Base-by-base conservation (phyloP, 495 filamentous ascomycete genomes). In the Hypoxylon lienhwacheense region DNA sequence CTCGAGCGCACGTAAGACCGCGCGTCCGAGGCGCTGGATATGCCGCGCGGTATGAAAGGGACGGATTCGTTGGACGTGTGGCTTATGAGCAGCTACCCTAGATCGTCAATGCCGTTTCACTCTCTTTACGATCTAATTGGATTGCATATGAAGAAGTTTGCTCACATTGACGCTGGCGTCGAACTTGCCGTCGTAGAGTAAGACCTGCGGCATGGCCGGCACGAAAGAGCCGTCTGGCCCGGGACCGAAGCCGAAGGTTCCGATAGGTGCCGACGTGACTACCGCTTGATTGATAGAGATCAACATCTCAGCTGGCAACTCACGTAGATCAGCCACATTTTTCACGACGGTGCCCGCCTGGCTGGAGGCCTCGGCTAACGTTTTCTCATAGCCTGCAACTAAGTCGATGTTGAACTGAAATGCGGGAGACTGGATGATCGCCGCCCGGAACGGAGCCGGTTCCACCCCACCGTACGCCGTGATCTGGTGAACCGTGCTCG, bases 171-270 rank as follows among this genome's bases (percentile, higher is more conserved):
- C 42, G 24, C 61, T 64, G 16, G 70, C 70, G 59, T 86, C 76
- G 55, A 80, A 87, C 3, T 75, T 68, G 5, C 80, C 83, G 17
- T 79, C 53, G 1, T 76, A 64, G 1, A 89, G 72, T n/a, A 85
- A 69, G 29, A 79, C 70, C 3, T 78, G 75, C 3, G 84, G 81
- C 11, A 81, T 55, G 2, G 66, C 70, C 1, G 82, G 81, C 1
- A 81, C 79, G 51, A 85, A 84, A 8, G 65, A 55, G 7, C 81
- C 83, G 63, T 88, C 85, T 4, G 84, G 78, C 0, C 73, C 70
- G 2, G 82, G 82, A 0, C 79, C 77, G 55, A 81, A 87, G 0
- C 72, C 73, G 66, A 79, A 85, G 0, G 36, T 44, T 6, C 81
- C 81, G 50, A 76, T 80, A 0, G 62, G 4, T 0, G 77, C 68